Base-by-base conservation (phyloP, 2,329 filamentous ascomycete genomes). In the Endothia cerciana region DNA sequence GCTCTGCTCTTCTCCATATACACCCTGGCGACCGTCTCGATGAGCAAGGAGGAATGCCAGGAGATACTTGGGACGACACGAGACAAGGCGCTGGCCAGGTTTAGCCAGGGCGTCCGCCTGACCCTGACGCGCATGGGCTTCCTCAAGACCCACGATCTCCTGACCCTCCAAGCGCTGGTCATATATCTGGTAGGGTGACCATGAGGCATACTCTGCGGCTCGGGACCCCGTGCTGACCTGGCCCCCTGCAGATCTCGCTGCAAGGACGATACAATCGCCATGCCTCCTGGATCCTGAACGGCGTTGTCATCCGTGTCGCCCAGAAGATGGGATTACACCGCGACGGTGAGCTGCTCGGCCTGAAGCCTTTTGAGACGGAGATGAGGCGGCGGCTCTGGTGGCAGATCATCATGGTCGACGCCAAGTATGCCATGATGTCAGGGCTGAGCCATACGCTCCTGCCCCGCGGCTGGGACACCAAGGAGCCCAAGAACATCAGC, bases 341-440 rank as follows among this genome's bases (percentile, higher is more conserved):
- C 15, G 88, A 91, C 66, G 87, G 87, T 43, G 82, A 84, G 66
- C 74, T 77, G 22, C 77, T 88, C 6, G 83, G 83, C 1, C 77
- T 90, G 1, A 79, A 83, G 0, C 85, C 87, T 0, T 89, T 89
- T 70, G 87, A 91, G 71, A 85, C 84, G 2, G 87, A 91, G 72
- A 90, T 91, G 81, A 82, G 88, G n/a, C 79, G 88, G 53, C 80
- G 89, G 7, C 79, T 90, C 25, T 91, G 88, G 88, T 89, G 87
- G 87, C 83, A 87, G 71, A 82, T 90, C 33, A 79, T 87, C 59
- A 77, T 88, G 64, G 78, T 86, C 62, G 87, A 89, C 68, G 79
- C 82, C 53, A 84, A 85, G 69, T 83, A 83, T 64, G 86, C 85
- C 51, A 75, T 88, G 65, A 77, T 85, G 65, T 87, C 86, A 4